phyloP scores from a whole-genome alignment of 176 grass and related monocot genomes.

The Calamus simplicifolius region DNA sequence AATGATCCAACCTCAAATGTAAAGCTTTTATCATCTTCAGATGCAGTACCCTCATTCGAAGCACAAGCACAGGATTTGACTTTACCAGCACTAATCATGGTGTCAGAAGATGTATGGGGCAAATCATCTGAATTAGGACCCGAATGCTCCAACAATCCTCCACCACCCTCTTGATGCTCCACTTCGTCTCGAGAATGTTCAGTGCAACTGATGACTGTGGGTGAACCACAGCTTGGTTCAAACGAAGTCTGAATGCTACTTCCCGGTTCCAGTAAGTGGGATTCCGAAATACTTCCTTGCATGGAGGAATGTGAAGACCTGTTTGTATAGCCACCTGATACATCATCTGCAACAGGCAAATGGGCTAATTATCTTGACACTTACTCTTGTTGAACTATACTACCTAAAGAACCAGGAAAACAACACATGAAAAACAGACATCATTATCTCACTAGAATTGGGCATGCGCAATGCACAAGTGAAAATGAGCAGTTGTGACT shows the following conservation, averaged over 20 bases:
- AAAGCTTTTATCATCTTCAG: constrained; percentile 75
- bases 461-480: too few relatives aligned
- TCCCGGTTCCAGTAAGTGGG: constrained; percentile 18
- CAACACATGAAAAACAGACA: too few relatives aligned
- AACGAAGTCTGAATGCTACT: constrained; percentile 24
- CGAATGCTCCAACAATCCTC: constrained; percentile 4
- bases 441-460: too few relatives aligned
- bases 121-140: constrained; percentile 8
- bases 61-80: constrained; percentile 11
- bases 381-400: too few relatives aligned
- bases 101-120: constrained; percentile 22
- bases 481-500: too few relatives aligned
- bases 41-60: constrained; percentile 32
- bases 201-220: constrained; percentile 64
- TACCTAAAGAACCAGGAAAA: too few relatives aligned
- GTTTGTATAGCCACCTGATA: constrained; percentile 15
- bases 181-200: constrained; percentile 29
- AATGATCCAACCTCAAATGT: constrained; percentile 65
- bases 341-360: constrained; percentile 32
- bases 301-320: constrained; percentile 1
- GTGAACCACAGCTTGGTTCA: constrained; percentile 48
- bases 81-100: constrained; percentile 16
- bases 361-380: not conserved
- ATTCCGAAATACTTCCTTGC: constrained; percentile 15
- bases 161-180: constrained; percentile 16